phyloP scores from a whole-genome alignment of 2,329 filamentous ascomycete species.

The Botrytis pseudocinerea region DNA sequence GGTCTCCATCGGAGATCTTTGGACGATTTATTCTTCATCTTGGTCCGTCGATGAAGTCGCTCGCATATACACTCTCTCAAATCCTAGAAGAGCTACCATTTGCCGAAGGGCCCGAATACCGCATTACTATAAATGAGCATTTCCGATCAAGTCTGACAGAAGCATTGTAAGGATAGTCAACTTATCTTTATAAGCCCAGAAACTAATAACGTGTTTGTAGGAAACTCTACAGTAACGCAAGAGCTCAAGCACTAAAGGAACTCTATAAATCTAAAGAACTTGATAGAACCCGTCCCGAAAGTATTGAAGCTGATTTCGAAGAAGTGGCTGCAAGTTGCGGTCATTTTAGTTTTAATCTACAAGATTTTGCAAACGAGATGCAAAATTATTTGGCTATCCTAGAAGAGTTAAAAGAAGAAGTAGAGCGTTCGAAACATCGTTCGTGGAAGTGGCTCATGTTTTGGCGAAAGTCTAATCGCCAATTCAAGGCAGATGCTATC shows the following conservation, averaged over 20 bases:
- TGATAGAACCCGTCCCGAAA: conserved; percentile 65
- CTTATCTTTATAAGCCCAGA: background rate
- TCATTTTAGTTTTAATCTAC: conserved; percentile 89
- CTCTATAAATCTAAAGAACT: conserved; percentile 81
- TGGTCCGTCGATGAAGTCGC: conserved; percentile 91
- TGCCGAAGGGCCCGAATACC: conserved; percentile 62
- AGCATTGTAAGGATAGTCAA: conserved; percentile 56
- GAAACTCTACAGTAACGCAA: conserved; percentile 72
- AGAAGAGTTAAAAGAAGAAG: conserved; percentile 77
- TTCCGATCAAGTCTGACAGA: conserved; percentile 78
- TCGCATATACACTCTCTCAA: conserved; percentile 88
- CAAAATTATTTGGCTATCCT: conserved; percentile 78
- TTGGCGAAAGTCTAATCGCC: conserved; percentile 55
- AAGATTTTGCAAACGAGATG: conserved; percentile 90
- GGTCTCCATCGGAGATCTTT: conserved; percentile 80
- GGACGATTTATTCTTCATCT: conserved; percentile 84
- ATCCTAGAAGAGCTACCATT: conserved; percentile 88
- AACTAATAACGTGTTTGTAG: conserved; percentile 23
- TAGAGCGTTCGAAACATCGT: conserved; percentile 60
- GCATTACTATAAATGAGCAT: conserved; percentile 74
- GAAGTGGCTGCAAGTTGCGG: conserved; percentile 97
- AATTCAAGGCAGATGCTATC: conserved; percentile 14
- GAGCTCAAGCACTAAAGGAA: conserved; percentile 72
- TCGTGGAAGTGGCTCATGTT: conserved; percentile 86
- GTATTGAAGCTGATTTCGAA: conserved; percentile 88